Conservation (phyloP, 306 rosid genomes). For the Cucumis melo region DNA sequence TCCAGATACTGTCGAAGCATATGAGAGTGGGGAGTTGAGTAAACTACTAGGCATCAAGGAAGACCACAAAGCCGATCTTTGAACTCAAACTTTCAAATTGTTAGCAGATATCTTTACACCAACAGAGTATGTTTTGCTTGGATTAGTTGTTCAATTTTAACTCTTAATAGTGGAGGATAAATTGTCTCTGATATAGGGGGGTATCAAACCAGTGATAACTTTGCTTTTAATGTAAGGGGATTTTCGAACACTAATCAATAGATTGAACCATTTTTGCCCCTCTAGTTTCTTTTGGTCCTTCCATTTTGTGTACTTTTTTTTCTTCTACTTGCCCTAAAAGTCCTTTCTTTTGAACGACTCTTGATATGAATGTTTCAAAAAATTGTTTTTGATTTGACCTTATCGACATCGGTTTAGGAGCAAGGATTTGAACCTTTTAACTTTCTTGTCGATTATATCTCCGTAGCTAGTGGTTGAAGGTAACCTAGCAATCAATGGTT, state of each 20-base stretch:
- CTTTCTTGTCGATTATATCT: not conserved
- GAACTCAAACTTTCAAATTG: constrained; percentile 10
- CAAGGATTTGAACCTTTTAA: not conserved
- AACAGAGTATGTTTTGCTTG: not conserved
- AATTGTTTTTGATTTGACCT: not conserved
- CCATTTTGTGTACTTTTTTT: not conserved
- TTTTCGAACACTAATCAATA: not conserved
- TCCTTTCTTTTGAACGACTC: no score
- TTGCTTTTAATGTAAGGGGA: not conserved
- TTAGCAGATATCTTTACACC: not conserved
- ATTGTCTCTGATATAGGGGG: not conserved
- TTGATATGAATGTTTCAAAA: not conserved
- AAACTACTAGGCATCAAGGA: constrained; percentile 51
- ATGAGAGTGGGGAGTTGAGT: constrained; percentile 57
- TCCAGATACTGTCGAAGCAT: constrained; percentile 67
- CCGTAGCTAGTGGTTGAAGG: no score
- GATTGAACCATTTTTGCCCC: not conserved
- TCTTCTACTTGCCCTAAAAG: no score
- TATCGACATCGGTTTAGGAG: no score
- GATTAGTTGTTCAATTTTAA: not conserved
- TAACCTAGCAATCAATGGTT: no score
- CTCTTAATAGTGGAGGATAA: not conserved
- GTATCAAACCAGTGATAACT: not conserved
- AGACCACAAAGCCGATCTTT: constrained; percentile 36
- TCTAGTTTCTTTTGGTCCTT: not conserved